Evolutionary conservation across 441 rosid genomes (phyloP), one percentile per base, ranked within the genome.

Genomic region (Populus tomentosa): DNA sequence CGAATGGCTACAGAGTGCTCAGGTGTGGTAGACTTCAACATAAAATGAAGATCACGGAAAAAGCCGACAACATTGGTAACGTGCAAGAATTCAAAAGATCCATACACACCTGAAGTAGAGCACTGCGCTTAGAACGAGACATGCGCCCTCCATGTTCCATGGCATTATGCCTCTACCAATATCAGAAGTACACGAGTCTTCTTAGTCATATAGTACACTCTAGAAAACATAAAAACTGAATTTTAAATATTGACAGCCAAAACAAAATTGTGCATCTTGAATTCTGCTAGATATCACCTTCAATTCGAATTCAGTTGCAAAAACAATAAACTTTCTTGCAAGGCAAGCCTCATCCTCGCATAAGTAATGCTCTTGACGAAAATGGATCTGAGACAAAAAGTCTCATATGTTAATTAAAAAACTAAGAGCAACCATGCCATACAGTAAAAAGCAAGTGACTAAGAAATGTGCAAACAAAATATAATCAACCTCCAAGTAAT

Each of bases 271-370:
- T 10, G 36, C n/a, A 69, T 62, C 42, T 65, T 65, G 42, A 35
- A 67, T 71, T 35, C 21, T 46, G 7, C 16, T 35, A 80, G 65
- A 38, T 72, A 36, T 77, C 78, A 92, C 98, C 96, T 94, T 94
- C 86, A 92, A 81, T 83, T 92, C 97, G 10, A 88, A 81, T 82
- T 94, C 98, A 73, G 90, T 81, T 72, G 72, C 87, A 84, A 94
- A 94, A 71, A 88, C 95, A 21, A 89, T 69, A 76, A 94, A 91
- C 83, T 94, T 91, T 84, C 92, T 91, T 46, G 89, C 77, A 62
- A 94, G 98, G 82, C 97, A 91, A n/a, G 87, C 88, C 63, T 92
- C 96, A 76, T 94, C 98, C 79, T 94, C 96, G 72, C 98, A 92
- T 5, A 92, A 89, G 76, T 79, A 89, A 88, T 94, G 98, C 63